Base-by-base conservation (phyloP, 2,329 filamentous ascomycete species). In the Diplodia corticola region DNA sequence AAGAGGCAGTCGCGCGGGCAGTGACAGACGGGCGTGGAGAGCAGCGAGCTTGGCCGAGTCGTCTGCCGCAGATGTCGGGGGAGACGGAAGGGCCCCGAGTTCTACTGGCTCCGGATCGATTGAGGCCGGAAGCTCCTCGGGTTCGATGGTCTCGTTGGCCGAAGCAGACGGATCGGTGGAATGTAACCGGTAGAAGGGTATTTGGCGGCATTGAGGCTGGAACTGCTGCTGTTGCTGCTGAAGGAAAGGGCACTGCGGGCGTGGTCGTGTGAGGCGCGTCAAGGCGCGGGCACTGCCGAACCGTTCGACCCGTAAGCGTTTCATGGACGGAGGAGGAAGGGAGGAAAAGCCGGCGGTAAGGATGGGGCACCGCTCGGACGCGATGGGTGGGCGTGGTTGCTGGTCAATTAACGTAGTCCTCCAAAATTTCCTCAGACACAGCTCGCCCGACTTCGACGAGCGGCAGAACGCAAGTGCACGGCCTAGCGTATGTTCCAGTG, bases 11-110 rank as follows among this genome's bases (percentile, higher is more conserved):
- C 90, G 91, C 69, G 86, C 85, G 26, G 93, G 89, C 66, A 99
- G 88, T 48, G 88, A 88, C 68, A 99, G 86, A 78, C 95, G 91
- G 72, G 93, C 92, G 79, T 97, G 93, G 53, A 99, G 87, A 70
- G 95, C 93, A 69, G 93, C 89, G 72, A 99, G 90, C 82, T 97
- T 98, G 69, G 93, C 89, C 54, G 94, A 98, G 70, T 83, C 79
- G 68, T 84, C 80, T 50, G 92, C 90, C 70, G 84, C 84, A 72
- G 85, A 81, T 70, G 88, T 87, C 64, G 86, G 86, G 70, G 92
- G 92, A 73, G 92, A 94, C 63, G 91, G 90, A 69, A 89, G 83
- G 69, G 75, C 68, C 72, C 80, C 77, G 33, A 63, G 60, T 63
- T 63, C 60, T 63, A 63, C 48, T 35, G 46, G 9, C 22, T 53